These are phyloP conservation scores for Dryadomyces quercus-mongolicae DNA, from an alignment of 2,329 filamentous ascomycete genomes.

Conservation along the genomic window DNA sequence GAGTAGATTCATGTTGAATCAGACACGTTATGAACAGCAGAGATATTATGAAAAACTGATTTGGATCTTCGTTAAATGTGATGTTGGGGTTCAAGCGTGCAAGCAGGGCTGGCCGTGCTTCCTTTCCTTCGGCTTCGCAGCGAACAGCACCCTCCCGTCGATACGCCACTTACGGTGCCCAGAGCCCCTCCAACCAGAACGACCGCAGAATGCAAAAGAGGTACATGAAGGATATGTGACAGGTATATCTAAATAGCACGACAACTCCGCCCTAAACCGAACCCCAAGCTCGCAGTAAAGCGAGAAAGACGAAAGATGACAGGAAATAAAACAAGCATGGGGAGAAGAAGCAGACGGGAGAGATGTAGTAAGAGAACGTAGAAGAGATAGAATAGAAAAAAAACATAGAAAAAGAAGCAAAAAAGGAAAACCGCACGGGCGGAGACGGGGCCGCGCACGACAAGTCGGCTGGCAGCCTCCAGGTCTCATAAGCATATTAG, in stretches of 20 bases:
- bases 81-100: background rate
- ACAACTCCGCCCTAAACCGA: constrained; percentile 2
- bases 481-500: background rate
- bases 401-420: background rate
- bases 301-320: background rate
- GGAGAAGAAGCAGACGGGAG: background rate
- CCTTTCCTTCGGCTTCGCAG: background rate
- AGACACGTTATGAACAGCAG: background rate
- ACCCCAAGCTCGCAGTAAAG: background rate
- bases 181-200: background rate
- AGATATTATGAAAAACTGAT: background rate
- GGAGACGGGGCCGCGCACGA: background rate
- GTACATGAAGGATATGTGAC: background rate
- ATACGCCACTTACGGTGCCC: background rate
- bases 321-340: background rate
- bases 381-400: background rate
- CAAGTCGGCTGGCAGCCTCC: background rate
- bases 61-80: background rate
- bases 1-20: background rate
- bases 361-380: background rate
- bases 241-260: constrained; percentile 5
- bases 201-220: constrained; percentile 3
- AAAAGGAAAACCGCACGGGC: background rate
- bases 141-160: background rate
- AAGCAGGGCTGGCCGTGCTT: background rate